phyloP scores from a whole-genome alignment of 202 grass and related monocot species.

The Digitaria exilis region DNA sequence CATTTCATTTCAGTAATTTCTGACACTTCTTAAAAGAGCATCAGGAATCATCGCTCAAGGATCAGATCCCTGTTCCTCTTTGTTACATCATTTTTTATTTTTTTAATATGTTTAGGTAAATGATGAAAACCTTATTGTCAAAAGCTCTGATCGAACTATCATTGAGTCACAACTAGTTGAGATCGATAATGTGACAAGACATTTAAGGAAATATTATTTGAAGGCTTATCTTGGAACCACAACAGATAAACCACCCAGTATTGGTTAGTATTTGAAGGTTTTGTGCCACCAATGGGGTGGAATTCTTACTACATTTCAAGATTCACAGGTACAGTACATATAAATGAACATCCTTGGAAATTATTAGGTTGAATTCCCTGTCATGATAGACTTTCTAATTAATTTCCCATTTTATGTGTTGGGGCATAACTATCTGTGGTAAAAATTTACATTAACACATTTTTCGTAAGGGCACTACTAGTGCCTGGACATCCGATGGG shows the following conservation, averaged over 20 bases:
- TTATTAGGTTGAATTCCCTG: background rate
- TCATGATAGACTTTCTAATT: background rate
- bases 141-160: conserved; percentile 62
- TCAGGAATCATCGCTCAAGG: background rate
- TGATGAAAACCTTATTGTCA: conserved; percentile 63
- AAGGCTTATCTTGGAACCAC: conserved; percentile 74
- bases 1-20: conserved; percentile 16
- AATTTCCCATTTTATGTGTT: no score
- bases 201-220: conserved; percentile 73
- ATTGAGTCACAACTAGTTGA: conserved; percentile 76
- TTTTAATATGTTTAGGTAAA: conserved; percentile 64
- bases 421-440: background rate
- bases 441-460: background rate
- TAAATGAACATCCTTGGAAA: conserved; percentile 33
- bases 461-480: background rate
- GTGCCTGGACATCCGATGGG: no score
- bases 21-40: background rate
- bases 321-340: conserved; percentile 48
- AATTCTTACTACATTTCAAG: conserved; percentile 82
- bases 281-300: conserved; percentile 82
- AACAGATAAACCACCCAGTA: conserved; percentile 57
- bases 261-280: conserved; percentile 83
- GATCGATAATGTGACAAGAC: conserved; percentile 63
- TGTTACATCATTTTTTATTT: background rate
- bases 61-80: background rate